phyloP scores from a whole-genome alignment of 257 asterid genomes.

The Solanum chaucha region DNA sequence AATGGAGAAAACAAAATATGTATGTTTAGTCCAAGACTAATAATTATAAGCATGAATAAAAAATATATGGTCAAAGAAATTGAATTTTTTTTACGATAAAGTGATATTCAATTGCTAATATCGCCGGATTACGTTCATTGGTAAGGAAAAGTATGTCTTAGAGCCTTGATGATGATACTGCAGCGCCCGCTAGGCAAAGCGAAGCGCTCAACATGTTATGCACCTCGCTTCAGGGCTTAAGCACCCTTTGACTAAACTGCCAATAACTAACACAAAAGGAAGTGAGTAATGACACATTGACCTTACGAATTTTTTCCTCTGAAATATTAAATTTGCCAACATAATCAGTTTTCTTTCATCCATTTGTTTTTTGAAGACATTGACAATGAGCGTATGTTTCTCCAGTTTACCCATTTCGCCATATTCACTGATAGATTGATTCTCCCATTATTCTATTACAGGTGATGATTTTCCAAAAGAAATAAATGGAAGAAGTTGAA shows the following conservation, averaged over 20 bases:
- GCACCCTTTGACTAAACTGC: background rate
- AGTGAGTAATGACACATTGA: background rate
- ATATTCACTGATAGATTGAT: background rate
- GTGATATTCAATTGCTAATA: background rate
- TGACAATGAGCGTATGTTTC: background rate
- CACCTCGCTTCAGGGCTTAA: background rate
- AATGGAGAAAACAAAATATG: background rate
- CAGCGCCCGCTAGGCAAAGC: background rate
- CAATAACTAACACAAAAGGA: background rate
- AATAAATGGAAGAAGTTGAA: background rate
- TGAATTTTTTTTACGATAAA: background rate
- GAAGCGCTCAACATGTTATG: background rate
- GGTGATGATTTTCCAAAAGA: background rate
- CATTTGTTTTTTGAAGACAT: background rate
- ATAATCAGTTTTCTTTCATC: background rate
- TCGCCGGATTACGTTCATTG: background rate
- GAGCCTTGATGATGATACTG: background rate
- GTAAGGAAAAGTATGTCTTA: background rate
- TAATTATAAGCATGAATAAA: background rate
- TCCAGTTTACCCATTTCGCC: background rate
- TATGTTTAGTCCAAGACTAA: background rate
- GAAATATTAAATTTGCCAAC: background rate
- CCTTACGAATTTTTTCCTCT: background rate
- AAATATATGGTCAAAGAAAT: too few species aligned
- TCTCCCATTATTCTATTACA: background rate